These are phyloP conservation scores for Jasminum sambac DNA, from an alignment of 257 asterid genomes.

Conservation along the genomic window DNA sequence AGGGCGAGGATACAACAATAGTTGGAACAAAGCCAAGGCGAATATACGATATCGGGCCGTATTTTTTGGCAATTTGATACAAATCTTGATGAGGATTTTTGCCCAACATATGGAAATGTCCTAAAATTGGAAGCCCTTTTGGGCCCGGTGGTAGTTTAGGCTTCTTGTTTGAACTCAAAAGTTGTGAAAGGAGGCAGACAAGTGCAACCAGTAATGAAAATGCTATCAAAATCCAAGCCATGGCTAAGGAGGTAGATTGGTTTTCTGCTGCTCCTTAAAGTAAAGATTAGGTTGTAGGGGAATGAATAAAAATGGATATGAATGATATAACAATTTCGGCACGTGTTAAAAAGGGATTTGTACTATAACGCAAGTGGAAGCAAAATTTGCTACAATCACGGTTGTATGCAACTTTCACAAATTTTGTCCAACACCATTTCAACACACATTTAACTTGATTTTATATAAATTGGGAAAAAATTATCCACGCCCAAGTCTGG, in stretches of 20 bases:
- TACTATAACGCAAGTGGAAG: no score
- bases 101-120: not conserved
- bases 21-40: constrained; percentile 33
- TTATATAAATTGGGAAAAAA: no score
- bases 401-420: no score
- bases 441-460: no score
- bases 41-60: constrained; percentile 45
- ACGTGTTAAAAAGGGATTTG: no score
- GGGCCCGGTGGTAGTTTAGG: not conserved
- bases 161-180: constrained; percentile 1
- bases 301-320: no score
- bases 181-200: not conserved
- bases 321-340: no score
- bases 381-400: no score
- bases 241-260: not conserved
- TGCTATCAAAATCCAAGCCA: constrained; percentile 8
- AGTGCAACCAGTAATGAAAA: not conserved
- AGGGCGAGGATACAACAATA: constrained; percentile 33
- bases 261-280: not conserved
- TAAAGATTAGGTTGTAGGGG: not conserved
- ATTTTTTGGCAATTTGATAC: constrained; percentile 9
- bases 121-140: not conserved
- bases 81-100: constrained; percentile 1
- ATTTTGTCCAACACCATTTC: no score
- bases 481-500: no score